Evolutionary conservation across 805 yeast species (phyloP).

Genomic region (Candida berthetii): DNA sequence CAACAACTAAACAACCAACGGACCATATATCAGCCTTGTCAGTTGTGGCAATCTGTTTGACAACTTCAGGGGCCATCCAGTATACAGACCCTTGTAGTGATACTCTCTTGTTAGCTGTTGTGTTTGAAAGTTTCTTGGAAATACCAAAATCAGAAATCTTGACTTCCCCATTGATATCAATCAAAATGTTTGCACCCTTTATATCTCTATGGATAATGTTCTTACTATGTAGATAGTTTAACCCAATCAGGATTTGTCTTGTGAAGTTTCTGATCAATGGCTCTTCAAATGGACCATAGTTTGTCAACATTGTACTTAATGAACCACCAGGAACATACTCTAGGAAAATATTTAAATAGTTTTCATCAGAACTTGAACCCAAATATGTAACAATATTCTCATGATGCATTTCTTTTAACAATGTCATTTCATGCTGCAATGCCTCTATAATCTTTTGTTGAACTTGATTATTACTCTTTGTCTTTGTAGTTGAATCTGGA

Average conservation of each 20-base stretch:
- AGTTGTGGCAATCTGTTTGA: conserved; percentile 86
- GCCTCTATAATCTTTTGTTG: conserved; percentile 68
- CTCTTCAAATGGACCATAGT: conserved; percentile 79
- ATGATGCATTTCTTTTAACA: conserved; percentile 77
- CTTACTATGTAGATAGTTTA: conserved; percentile 66
- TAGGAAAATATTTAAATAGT: conserved; percentile 69
- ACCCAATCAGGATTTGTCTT: conserved; percentile 69
- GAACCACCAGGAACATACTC: conserved; percentile 75
- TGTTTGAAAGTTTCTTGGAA: conserved; percentile 54
- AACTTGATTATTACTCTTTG: conserved; percentile 24
- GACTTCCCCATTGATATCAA: conserved; percentile 74
- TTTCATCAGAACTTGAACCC: conserved; percentile 77
- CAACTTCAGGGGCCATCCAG: conserved; percentile 99
- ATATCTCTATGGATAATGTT: conserved; percentile 83
- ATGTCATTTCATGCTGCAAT: conserved; percentile 70
- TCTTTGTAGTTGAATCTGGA: conserved; percentile 19
- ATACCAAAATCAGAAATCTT: conserved; percentile 87
- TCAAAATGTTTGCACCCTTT: conserved; percentile 82
- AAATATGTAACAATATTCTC: conserved; percentile 88
- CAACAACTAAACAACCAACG: conserved; percentile 88
- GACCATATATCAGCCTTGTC: conserved; percentile 97
- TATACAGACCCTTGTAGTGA: conserved; percentile 92
- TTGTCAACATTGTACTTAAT: conserved; percentile 61
- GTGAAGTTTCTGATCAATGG: conserved; percentile 66
- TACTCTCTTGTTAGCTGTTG: conserved; percentile 46